Base-by-base conservation (phyloP, 768 basidiomycete genomes). In the Serendipita sp. region DNA sequence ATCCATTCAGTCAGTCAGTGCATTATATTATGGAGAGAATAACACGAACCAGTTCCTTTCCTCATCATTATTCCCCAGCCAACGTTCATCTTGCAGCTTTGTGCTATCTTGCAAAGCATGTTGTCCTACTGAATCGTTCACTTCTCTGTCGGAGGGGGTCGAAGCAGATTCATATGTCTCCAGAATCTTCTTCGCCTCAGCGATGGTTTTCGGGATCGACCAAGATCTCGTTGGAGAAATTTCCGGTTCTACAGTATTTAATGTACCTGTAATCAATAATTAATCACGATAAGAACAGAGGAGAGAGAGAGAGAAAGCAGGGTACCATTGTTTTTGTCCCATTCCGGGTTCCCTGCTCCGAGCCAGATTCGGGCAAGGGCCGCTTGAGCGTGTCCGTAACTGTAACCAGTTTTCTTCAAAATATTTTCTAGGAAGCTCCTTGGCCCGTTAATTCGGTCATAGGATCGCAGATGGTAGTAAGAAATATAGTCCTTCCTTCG, bases 401-500 rank as follows among this genome's bases (percentile, higher is more conserved):
- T 81, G 67, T 96, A 81, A 0, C 87, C 87, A 1, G 86, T 85
- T 69, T 78, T 75, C 63, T 80, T 70, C 71, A 94, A 88, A 79
- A 88, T 88, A 67, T 81, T 68, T 58, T 77, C 72, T 71, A 95
- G 87, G 69, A 84, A 72, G 13, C 76, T 73, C 50, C 1, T 70
- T 77, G 89, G 87, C 0, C 86, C 85, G 70, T 92, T 93, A 70
- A 94, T 89, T 27, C 93, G 79, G 70, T 97, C 94, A 71, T 94
- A 99, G 0, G 86, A 77, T 34, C 96, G 82, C 27, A 99, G 79
- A 74, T 98, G 92, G 76, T 89, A 97, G 79, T 96, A 91, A 8
- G 85, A 81, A 69, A 96, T 88, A 71, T 87, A 93, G 64, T 93
- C 84, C 74, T 76, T 69, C 18, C 90, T 91, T 66, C 53, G 11